Base-by-base conservation (phyloP, 805 yeast genomes). In the Saturnispora mendoncae region DNA sequence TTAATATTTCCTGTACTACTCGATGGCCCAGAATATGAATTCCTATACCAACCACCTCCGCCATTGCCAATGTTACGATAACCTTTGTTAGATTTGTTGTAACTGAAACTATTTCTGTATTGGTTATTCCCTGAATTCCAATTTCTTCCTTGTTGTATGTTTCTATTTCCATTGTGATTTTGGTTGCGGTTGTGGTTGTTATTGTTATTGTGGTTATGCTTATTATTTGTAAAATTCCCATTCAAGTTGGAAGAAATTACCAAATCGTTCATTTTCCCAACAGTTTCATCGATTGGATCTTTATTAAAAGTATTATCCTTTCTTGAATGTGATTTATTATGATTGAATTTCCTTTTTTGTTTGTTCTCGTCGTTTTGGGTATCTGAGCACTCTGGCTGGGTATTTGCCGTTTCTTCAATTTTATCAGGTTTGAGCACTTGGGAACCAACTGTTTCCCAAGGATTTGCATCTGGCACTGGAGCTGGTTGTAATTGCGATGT, bases 381-480 rank as follows among this genome's bases (percentile, higher is more conserved):
- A n/a, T n/a, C n/a, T n/a, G n/a, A 23, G 10, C 26, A 23, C 10
- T 23, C 10, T 10, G 26, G 26, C 26, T 23, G 26, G 6, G 6
- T 23, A 6, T 23, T 23, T 7, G 6, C 26, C 26, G 37, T 31
- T 19, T 21, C 20, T 4, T n/a, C 13, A 8, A 4, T 26, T n/a
- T 29, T 29, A 14, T 30, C 33, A 12, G 39, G 17, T n/a, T 36
- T 41, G 23, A 33, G 33, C 19, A 36, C 32, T 25, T 26, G 24
- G 10, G 38, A 4, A 24, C 40, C 25, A n/a, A 28, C 33, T 20
- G 35, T 34, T 12, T 41, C 39, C 61, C 61, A 57, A 1, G 60
- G 55, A 34, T 54, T 57, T 2, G 43, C 46, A 24, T 46, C 43
- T 4, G 61, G 61, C 21, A 55, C 55, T 2, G 61, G 61, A 3